Evolutionary conservation across 495 filamentous ascomycete genomes (phyloP).

Genomic region (Pseudotulostoma volvatum): DNA sequence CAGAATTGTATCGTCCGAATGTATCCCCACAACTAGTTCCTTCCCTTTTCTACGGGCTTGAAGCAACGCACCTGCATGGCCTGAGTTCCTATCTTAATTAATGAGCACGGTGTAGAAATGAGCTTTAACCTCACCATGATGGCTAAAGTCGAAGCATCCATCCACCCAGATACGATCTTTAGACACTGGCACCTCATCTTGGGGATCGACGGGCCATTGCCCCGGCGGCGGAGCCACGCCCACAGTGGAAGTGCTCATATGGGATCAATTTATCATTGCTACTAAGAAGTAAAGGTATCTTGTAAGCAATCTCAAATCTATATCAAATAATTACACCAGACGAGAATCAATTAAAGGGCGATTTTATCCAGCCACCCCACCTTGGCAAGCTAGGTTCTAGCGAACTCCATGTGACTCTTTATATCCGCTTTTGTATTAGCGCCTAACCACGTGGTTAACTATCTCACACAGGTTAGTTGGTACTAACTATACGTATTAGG

Average conservation of each 20-base stretch:
- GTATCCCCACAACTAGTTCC: conserved; percentile 78
- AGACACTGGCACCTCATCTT: conserved; percentile 40
- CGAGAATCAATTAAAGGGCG: no score
- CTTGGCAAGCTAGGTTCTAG: no score
- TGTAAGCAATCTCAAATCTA: no score
- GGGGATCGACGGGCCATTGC: conserved; percentile 51
- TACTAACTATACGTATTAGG: no score
- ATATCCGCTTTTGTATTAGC: no score
- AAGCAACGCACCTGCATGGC: conserved; percentile 91
- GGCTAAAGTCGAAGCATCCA: conserved; percentile 97
- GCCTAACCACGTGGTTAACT: no score
- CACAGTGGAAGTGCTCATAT: conserved; percentile 14
- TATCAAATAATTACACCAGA: no score
- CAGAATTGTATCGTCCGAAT: conserved; percentile 86
- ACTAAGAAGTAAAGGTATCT: no score
- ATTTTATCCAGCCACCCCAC: no score
- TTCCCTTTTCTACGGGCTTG: conserved; percentile 77
- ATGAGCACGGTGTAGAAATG: not conserved
- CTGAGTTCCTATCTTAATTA: conserved; percentile 25
- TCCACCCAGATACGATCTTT: conserved; percentile 89
- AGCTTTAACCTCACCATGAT: conserved; percentile 52
- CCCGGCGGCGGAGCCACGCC: conserved; percentile 29
- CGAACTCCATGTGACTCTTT: no score
- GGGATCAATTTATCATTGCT: not conserved
- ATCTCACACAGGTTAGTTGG: no score